Base-by-base conservation (phyloP, 805 yeast species). In the Candida dendrica region DNA sequence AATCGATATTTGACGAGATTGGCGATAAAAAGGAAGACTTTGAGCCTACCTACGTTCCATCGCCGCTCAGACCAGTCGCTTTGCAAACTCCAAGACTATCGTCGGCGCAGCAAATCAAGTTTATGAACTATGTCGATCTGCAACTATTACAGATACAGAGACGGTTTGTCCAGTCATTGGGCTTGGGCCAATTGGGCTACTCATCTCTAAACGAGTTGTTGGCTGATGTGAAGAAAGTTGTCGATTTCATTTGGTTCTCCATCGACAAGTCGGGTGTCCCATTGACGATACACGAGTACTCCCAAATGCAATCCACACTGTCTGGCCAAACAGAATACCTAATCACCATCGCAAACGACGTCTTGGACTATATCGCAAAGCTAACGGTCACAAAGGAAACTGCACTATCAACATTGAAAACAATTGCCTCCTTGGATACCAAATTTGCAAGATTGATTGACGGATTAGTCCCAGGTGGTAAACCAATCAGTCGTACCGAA, bases 251-350 rank as follows among this genome's bases (percentile, higher is more conserved):
- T 6, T 81, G 87, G 86, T 72, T 71, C 42, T 78, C 88, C 1
- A 65, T 82, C 15, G 69, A 67, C 22, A 56, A 59, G 20, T 50
- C 65, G 3, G 60, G 60, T 18, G 26, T 40, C 1, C 31, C 46
- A 36, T 45, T 53, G 15, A 29, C 43, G 11, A 16, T 11, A 17
- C 41, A 40, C 8, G 39, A 44, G 9, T 50, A 47, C 37, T 9
- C 35, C 11, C 41, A 43, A 24, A 30, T 44, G 24, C 20, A 48
- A 16, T 51, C 60, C 1, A 63, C 66, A 14, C 43, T 61, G 29
- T 75, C 75, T 52, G 86, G 85, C 1, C 90, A 82, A 56, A 66
- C 73, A 0, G 77, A 78, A 40, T 83, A 81, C 49, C 59, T 83
- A 15, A 63, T 86, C 19, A 69, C 71, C 34, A 68, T 84, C 2